phyloP scores from a whole-genome alignment of 139 green algal species.

The Klebsormidium nitens region DNA sequence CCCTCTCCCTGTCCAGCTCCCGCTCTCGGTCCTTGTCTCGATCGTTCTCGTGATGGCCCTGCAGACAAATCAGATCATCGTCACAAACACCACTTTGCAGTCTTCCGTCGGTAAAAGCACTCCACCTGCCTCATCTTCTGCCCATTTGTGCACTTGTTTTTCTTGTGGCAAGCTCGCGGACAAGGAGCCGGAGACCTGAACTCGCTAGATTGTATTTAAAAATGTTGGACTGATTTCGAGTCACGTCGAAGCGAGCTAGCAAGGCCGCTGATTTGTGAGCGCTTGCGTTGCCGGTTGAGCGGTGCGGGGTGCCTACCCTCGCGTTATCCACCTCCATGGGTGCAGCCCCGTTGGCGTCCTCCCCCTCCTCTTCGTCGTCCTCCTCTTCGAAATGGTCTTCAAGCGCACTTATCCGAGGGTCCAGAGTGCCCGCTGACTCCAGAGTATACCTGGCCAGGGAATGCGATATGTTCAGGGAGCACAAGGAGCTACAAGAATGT shows the following conservation, averaged over 20 bases:
- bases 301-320: background rate
- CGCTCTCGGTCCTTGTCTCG: background rate
- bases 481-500: background rate
- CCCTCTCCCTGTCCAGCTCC: background rate
- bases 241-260: background rate
- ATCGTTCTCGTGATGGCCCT: background rate
- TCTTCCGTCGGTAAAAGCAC: too few species aligned
- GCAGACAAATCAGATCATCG: background rate
- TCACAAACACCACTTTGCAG: background rate
- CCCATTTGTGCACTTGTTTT: too few species aligned
- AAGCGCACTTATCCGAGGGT: constrained; percentile 24
- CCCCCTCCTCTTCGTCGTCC: constrained; percentile 32
- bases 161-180: too few species aligned
- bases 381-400: constrained; percentile 47
- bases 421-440: constrained; percentile 29
- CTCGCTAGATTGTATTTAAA: background rate
- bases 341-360: background rate
- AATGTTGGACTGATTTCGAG: background rate
- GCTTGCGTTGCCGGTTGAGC: too few species aligned
- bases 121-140: too few species aligned
- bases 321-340: constrained; percentile 4
- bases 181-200: background rate
- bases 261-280: too few species aligned
- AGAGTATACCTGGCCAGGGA: constrained; percentile 25
- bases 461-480: background rate